Base-by-base conservation (phyloP, 1,139 yeast genomes). In the Magnusiomyces paraingens region DNA sequence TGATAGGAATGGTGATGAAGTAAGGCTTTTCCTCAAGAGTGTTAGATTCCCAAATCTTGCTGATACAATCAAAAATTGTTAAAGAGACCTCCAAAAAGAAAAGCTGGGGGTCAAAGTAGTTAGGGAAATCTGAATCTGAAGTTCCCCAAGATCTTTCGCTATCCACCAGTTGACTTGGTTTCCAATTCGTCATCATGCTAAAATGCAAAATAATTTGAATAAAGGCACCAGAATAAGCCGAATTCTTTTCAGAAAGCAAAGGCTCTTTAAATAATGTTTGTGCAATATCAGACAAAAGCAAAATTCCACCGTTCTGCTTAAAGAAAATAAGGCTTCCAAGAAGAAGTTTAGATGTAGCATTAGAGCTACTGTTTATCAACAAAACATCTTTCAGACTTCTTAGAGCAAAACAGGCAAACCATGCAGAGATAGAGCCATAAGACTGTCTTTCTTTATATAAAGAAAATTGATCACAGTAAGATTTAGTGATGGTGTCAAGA, bases 61-160 rank as follows among this genome's bases (percentile, higher is more conserved):
- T 52, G 50, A 65, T 51, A 3, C 58, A 49, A 40, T 59, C 35
- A 20, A 60, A 55, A 14, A 64, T 64, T 15, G 62, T 60, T 49
- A 66, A 55, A 8, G 70, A 66, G 47, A 66, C 60, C 51, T 68
- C 71, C 29, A 66, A 62, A 41, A 68, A 60, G 50, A 70, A 69
- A 50, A 67, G 70, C 4, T 58, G 55, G 3, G 67, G 64, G 26
- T 59, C 58, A 57, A 69, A 69, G 49, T 62, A 64, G 29, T 63
- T 67, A 1, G 67, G 62, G 18, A 56, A 53, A 20, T 55, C 61
- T 17, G 21, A 15, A 8, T 14, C 22, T 4, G 22, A 17, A 11
- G 17, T 36, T 36, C 40, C 40, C 40, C 40, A 36, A 4, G 40
- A 3, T 36, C 40, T 36, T n/a, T 36, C 40, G 17, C 10, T 36